Conservation (phyloP, 768 basidiomycete species). For the Termitomyces sp. region DNA sequence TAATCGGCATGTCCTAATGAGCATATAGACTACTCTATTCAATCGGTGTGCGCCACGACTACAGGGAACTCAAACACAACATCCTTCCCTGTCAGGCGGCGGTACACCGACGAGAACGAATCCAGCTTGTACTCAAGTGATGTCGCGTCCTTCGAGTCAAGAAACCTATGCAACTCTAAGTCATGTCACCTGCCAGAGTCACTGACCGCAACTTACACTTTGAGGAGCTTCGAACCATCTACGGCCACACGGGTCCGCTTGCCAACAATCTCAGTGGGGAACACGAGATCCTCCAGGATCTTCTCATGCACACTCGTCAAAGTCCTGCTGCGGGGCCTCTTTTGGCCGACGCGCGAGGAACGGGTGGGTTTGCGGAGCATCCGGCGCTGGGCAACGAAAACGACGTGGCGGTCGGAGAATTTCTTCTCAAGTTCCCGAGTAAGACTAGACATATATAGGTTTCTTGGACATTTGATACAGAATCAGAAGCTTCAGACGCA, state of each 20-base stretch:
- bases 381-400: slow-evolving; percentile 97
- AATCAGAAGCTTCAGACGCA: slow-evolving; percentile 28
- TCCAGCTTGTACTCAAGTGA: slow-evolving; percentile 99
- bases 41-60: slow-evolving; percentile 52
- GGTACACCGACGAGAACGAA: slow-evolving; percentile 97
- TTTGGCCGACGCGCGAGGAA: slow-evolving; percentile 88
- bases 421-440: slow-evolving; percentile 99
- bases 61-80: slow-evolving; percentile 92
- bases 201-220: slow-evolving; percentile 71
- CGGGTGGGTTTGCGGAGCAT: slow-evolving; percentile 98
- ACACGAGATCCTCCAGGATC: slow-evolving; percentile 98
- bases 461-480: slow-evolving; percentile 8
- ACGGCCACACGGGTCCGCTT: slow-evolving; percentile 93
- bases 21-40: slow-evolving; percentile 25
- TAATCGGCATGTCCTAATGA: slow-evolving; percentile 16
- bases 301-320: slow-evolving; percentile 97
- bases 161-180: slow-evolving; percentile 53
- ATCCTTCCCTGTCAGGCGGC: slow-evolving; percentile 92
- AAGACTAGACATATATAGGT: slow-evolving; percentile 49
- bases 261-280: slow-evolving; percentile 98
- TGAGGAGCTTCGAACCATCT: slow-evolving; percentile 92
- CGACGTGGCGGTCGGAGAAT: slow-evolving; percentile 98
- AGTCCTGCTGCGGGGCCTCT: slow-evolving; percentile 94
- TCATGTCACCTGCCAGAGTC: slow-evolving; percentile 12
- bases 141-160: slow-evolving; percentile 97